Evolutionary conservation across 768 basidiomycete species (phyloP).

Genomic region (Boletus reticuloceps): DNA sequence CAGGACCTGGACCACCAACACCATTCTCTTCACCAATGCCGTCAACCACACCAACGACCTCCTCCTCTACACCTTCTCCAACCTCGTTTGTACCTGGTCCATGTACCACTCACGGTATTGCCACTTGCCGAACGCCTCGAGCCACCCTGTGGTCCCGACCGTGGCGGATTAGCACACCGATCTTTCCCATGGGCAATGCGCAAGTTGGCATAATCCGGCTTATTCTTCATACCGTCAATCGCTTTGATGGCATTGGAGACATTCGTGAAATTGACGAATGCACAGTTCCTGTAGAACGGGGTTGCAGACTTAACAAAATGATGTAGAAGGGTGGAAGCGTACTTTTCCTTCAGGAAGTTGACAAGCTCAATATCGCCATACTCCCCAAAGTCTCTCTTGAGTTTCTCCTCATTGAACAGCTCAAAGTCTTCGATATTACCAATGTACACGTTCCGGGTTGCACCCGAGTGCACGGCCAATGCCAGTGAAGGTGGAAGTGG

Average conservation of each 20-base stretch:
- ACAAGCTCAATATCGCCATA: slow-evolving; percentile 97
- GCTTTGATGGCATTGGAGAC: slow-evolving; percentile 96
- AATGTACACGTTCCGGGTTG: slow-evolving; percentile 95
- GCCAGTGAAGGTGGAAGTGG: slow-evolving; percentile 81
- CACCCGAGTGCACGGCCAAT: slow-evolving; percentile 87
- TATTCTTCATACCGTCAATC: slow-evolving; percentile 92
- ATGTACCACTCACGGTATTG: slow-evolving; percentile 27
- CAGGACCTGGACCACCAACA: slow-evolving; percentile 24
- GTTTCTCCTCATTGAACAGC: slow-evolving; percentile 81
- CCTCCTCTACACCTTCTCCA: slow-evolving; percentile 25
- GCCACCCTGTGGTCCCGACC: slow-evolving; percentile 76
- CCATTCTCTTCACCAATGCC: slow-evolving; percentile 25
- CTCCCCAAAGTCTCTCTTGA: slow-evolving; percentile 92
- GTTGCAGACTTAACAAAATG: background rate
- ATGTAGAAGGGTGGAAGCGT: slow-evolving; percentile 37
- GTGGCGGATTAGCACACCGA: slow-evolving; percentile 89
- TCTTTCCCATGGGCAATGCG: slow-evolving; percentile 96
- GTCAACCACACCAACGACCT: slow-evolving; percentile 17
- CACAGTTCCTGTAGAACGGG: slow-evolving; percentile 68
- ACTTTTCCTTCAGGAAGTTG: slow-evolving; percentile 95
- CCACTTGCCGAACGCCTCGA: slow-evolving; percentile 48
- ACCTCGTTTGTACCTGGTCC: slow-evolving; percentile 12
- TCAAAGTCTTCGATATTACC: slow-evolving; percentile 97
- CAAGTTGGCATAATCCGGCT: slow-evolving; percentile 85
- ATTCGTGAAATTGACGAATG: slow-evolving; percentile 95